Evolutionary conservation across 2,329 filamentous ascomycete species (phyloP).

Genomic region (Capronia epimyces): DNA sequence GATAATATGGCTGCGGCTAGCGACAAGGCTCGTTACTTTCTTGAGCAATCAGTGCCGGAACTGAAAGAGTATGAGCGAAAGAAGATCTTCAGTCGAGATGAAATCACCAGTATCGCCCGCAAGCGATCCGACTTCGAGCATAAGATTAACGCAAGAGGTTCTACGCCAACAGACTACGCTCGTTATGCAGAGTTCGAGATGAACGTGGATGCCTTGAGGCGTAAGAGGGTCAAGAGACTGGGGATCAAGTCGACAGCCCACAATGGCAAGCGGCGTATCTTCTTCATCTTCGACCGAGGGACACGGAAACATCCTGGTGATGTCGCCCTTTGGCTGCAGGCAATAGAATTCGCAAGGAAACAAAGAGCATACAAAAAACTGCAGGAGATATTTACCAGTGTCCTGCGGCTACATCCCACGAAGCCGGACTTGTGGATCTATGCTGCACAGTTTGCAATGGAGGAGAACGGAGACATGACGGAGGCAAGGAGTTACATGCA

Average conservation of each 20-base stretch:
- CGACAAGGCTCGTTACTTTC: slow-evolving; percentile 91
- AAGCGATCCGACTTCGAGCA: slow-evolving; percentile 94
- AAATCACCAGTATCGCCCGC: slow-evolving; percentile 81
- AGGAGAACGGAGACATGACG: slow-evolving; percentile 78
- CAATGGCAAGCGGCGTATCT: slow-evolving; percentile 73
- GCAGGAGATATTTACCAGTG: slow-evolving; percentile 56
- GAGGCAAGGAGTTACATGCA: slow-evolving; percentile 81
- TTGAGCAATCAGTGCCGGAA: slow-evolving; percentile 88
- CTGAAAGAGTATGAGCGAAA: slow-evolving; percentile 89
- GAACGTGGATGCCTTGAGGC: slow-evolving; percentile 65
- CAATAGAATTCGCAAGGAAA: slow-evolving; percentile 72
- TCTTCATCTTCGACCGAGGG: slow-evolving; percentile 82
- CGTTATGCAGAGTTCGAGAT: slow-evolving; percentile 71
- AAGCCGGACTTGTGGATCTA: slow-evolving; percentile 79
- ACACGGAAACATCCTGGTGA: slow-evolving; percentile 79
- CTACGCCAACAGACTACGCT: slow-evolving; percentile 70
- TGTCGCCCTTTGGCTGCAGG: slow-evolving; percentile 79
- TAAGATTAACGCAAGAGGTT: slow-evolving; percentile 75
- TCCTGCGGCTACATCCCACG: slow-evolving; percentile 77
- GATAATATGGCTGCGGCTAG: slow-evolving; percentile 70
- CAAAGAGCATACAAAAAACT: slow-evolving; percentile 60
- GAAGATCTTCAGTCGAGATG: slow-evolving; percentile 81
- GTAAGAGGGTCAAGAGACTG: slow-evolving; percentile 75
- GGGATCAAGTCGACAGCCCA: slow-evolving; percentile 67
- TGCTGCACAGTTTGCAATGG: slow-evolving; percentile 71